These are phyloP conservation scores for Aspergillus affinis DNA, from an alignment of 495 filamentous ascomycete species.

Conservation along the genomic window DNA sequence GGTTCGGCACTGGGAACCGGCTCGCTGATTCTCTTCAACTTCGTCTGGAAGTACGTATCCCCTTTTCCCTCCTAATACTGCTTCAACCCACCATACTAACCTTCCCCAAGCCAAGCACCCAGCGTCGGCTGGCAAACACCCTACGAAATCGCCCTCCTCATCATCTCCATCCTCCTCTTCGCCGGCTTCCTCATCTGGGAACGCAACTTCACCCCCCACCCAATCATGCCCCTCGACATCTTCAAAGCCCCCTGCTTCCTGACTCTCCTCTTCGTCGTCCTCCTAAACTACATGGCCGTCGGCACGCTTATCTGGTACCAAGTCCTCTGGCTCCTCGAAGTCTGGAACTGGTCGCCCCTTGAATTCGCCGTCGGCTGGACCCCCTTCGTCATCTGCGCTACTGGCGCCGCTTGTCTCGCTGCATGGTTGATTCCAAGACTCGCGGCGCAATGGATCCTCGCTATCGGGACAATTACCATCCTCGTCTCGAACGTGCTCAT, in stretches of 20 bases:
- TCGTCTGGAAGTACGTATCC: conserved; percentile 52
- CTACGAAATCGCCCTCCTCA: conserved; percentile 46
- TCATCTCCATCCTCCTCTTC: conserved; percentile 41
- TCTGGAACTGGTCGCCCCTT: conserved; percentile 47
- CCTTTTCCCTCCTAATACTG: background rate
- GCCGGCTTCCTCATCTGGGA: conserved; percentile 48
- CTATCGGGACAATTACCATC: conserved; percentile 41
- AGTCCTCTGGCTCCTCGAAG: conserved; percentile 43
- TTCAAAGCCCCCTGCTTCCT: conserved; percentile 51
- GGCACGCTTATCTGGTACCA: conserved; percentile 52
- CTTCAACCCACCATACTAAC: conserved; percentile 7
- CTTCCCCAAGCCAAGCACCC: conserved; percentile 47
- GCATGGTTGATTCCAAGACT: conserved; percentile 49
- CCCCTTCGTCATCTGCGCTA: conserved; percentile 43
- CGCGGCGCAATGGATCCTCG: conserved; percentile 52
- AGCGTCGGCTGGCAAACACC: conserved; percentile 47
- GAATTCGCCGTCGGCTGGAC: conserved; percentile 44
- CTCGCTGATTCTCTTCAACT: conserved; percentile 52
- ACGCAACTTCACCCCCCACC: conserved; percentile 35
- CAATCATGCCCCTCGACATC: conserved; percentile 52
- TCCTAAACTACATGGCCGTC: conserved; percentile 53
- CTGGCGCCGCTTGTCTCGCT: conserved; percentile 38
- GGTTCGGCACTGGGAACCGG: conserved; percentile 47
- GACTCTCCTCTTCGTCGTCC: conserved; percentile 45
- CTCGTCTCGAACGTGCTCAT: conserved; percentile 39